A percentile compares a stretch with the other conserved stretches of the same genome.
phyloP scores from a whole-genome alignment of 371 early-diverging fungal species.

The Mortierella sp. region DNA sequence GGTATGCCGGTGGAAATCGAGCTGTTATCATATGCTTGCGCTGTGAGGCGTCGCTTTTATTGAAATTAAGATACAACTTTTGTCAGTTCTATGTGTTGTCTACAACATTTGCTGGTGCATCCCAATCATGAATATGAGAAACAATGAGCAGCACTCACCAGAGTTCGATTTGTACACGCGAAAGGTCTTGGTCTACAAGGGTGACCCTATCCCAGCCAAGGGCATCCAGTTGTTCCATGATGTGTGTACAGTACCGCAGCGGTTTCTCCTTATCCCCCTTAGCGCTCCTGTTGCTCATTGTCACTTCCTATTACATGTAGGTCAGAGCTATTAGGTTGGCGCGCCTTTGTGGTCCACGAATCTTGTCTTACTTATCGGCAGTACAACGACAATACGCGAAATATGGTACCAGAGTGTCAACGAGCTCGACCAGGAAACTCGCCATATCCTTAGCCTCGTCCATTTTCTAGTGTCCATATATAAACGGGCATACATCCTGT shows the following conservation, averaged over 20 bases:
- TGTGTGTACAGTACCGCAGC: slow-evolving; percentile 29
- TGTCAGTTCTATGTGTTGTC: neutral
- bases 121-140: neutral
- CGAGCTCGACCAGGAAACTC: slow-evolving; percentile 46
- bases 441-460: slow-evolving; percentile 39
- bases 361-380: neutral
- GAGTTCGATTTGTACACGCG: slow-evolving; percentile 33
- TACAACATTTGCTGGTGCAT: too few species aligned
- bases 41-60: slow-evolving; percentile 28
- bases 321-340: neutral
- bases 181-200: slow-evolving; percentile 29
- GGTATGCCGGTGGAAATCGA: slow-evolving; percentile 37
- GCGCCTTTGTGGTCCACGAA: neutral
- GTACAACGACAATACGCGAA: neutral
- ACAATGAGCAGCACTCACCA: slow-evolving; percentile 6
- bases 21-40: slow-evolving; percentile 39
- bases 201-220: slow-evolving; percentile 47
- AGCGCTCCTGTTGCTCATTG: slow-evolving; percentile 18
- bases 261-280: slow-evolving; percentile 19
- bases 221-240: slow-evolving; percentile 39
- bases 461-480: slow-evolving; percentile 33
- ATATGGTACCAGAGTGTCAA: slow-evolving; percentile 38
- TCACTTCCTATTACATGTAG: slow-evolving; percentile 28
- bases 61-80: neutral
- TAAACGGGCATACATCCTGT: neutral